Evolutionary conservation across 805 yeast species (phyloP).

Genomic region (Hanseniaspora occidentalis): DNA sequence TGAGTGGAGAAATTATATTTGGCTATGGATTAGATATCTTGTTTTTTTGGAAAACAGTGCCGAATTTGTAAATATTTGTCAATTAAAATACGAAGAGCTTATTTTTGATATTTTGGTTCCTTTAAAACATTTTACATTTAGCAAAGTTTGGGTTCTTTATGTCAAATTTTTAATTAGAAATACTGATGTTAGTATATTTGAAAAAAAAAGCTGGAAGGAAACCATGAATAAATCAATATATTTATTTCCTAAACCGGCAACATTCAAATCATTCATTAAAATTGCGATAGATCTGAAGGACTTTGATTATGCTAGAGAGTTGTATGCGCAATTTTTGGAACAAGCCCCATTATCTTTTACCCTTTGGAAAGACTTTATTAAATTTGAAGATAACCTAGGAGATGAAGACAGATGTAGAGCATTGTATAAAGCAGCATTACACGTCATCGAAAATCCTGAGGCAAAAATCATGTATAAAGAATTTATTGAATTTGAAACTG

Average conservation of each 20-base stretch:
- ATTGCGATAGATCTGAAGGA: constrained; percentile 61
- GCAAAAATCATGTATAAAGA: constrained; percentile 9
- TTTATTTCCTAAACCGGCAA: constrained; percentile 41
- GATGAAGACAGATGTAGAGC: constrained; percentile 60
- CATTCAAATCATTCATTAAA: constrained; percentile 52
- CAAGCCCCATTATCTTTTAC: constrained; percentile 13
- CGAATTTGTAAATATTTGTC: constrained; percentile 32
- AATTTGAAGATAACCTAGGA: constrained; percentile 52
- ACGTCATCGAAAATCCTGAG: constrained; percentile 9
- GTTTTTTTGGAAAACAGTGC: constrained; percentile 42
- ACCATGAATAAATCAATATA: constrained; percentile 66
- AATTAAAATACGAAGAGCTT: constrained; percentile 39
- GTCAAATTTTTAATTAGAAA: constrained; percentile 68
- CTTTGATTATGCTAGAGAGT: constrained; percentile 63
- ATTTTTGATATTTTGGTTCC: constrained; percentile 41
- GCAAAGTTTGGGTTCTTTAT: constrained; percentile 59
- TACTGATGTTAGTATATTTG: constrained; percentile 23
- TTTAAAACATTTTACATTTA: constrained; percentile 36
- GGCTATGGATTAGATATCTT: constrained; percentile 58
- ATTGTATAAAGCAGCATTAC: constrained; percentile 35
- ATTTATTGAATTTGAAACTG: constrained; percentile 48
- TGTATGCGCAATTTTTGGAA: constrained; percentile 48
- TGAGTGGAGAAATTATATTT: constrained; percentile 59
- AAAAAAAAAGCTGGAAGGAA: constrained; percentile 39
- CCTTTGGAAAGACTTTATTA: constrained; percentile 54